Evolutionary conservation across 805 yeast genomes (phyloP), one percentile per base, ranked within the genome.

Genomic region (Saccharomyces jurei): DNA sequence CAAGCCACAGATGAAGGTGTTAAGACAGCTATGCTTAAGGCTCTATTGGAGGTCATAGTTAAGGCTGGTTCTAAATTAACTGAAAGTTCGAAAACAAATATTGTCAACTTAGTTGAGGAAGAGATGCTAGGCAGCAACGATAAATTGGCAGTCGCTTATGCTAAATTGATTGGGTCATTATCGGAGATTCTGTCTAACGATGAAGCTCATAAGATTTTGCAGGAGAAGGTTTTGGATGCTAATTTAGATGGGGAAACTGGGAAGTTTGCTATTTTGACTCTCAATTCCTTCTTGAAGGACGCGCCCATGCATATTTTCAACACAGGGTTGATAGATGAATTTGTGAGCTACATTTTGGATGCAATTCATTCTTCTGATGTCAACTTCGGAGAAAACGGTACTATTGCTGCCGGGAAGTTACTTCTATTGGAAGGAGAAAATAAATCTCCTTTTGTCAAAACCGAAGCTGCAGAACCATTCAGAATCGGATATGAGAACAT

Each of bases 1-100:
- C 75, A 77, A 55, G 77, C 87, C 22, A 75, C 77, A n/a, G 83
- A 81, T 56, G 72, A 73, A 48, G 92, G 89, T 52, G 90, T 90
- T 27, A 87, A 87, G 62, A 81, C 88, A 10, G 88, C 97, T 0
- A 87, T 91, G 86, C 76, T 90, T 63, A 82, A 82, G 63, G 97
- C 96, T 0, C 74, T 92, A 63, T 74, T 86, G 52, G 96, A 88
- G 66, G 94, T 92, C 53, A 87, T 89, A 30, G 71, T 78, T 41
- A 84, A 82, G 63, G 91, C 92, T 14, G 97, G 97, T 48, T 70
- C 74, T 46, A 85, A 86, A 65, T 77, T 92, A 78, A 83, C 82
- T 63, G 94, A 87, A 61, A 71, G 80, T 1, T 86, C 96, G 5
- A 86, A 88, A 68, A 71, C 74, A 14, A 75, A 82, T 46, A 82